These are phyloP conservation scores for Remersonia thermophila DNA, from an alignment of 2,329 filamentous ascomycete genomes.

Conservation along the genomic window DNA sequence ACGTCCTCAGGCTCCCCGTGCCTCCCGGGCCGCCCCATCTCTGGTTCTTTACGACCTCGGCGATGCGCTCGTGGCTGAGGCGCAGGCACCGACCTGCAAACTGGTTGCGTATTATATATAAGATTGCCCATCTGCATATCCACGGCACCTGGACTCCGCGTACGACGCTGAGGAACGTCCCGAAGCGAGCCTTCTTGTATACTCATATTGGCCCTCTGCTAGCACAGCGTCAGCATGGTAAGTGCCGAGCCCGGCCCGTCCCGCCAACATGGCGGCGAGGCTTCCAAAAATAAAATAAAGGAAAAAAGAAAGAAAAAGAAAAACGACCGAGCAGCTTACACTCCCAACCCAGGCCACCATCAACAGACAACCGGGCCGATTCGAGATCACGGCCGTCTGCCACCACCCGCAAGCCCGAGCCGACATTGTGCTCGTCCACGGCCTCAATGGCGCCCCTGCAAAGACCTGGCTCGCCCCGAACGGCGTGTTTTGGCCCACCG, in stretches of 20 bases:
- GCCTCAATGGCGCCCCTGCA: constrained; percentile 53
- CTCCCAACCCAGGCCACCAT: constrained; percentile 29
- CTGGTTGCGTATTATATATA: constrained; percentile 6
- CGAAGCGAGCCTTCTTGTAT: too few species aligned
- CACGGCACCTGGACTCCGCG: too few species aligned
- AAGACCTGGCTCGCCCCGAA: constrained; percentile 49
- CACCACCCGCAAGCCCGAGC: constrained; percentile 45
- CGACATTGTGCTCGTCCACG: constrained; percentile 60
- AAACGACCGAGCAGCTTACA: too few species aligned
- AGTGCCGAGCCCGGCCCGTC: constrained; percentile 2
- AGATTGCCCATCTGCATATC: neutral
- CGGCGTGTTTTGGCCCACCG: constrained; percentile 55
- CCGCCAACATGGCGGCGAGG: too few species aligned
- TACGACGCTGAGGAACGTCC: too few species aligned
- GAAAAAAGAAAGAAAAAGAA: too few species aligned
- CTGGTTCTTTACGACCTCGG: too few species aligned
- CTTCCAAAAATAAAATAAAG: too few species aligned
- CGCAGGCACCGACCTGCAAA: neutral
- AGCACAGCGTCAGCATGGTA: constrained; percentile 12
- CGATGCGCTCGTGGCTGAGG: neutral
- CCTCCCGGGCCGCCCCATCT: too few species aligned
- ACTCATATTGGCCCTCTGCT: too few species aligned
- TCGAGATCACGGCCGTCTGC: constrained; percentile 48
- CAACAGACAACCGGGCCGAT: constrained; percentile 39
- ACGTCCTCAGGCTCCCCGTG: too few species aligned